Base-by-base conservation (phyloP, 768 basidiomycete genomes). In the Suillus hirtellus region DNA sequence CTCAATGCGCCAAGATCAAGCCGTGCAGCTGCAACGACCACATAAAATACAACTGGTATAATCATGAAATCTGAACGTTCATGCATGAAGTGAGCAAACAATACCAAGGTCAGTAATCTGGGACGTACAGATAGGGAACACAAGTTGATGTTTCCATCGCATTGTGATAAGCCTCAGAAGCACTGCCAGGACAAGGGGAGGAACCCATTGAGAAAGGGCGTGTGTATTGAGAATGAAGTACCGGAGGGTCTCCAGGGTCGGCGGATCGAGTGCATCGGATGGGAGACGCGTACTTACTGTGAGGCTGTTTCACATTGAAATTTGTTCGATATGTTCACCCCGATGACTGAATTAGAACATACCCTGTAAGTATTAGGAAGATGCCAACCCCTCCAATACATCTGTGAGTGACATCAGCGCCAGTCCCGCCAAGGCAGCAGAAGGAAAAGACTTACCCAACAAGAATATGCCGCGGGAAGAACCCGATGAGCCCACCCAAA, bases 371-470 rank as follows among this genome's bases (percentile, higher is more conserved):
- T 47, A 98, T 86, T 53, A 99, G 80, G 76, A 99, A 99, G 10
- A 89, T 86, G 17, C 96, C 96, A 38, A 99, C 93, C n/a, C 96
- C 96, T 11, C 96, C 96, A 46, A 98, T 98, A 69, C 90, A 91
- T 15, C 87, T 88, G 60, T 14, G 27, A 3, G 37, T n/a, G 34
- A 6, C 40, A 1, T 21, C 27, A 62, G 54, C 14, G 52, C n/a
- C 17, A 47, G 15, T 38, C 60, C 55, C 52, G 8, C 44, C 14
- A 19, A 47, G 21, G 61, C 35, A 65, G 37, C 34, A 35, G 3
- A 4, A 27, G 27, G 27, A 27, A 38, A 63, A 53, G 3, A 75
- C 86, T 66, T 70, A 92, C 85, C 96, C 96, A n/a, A 99, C 93
- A 35, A 98, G 84, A 71, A 98, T 97, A 71, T 97, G 95, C 15